Conservation (phyloP, 73 alveolate genomes). For the Symbiodinium natans region DNA sequence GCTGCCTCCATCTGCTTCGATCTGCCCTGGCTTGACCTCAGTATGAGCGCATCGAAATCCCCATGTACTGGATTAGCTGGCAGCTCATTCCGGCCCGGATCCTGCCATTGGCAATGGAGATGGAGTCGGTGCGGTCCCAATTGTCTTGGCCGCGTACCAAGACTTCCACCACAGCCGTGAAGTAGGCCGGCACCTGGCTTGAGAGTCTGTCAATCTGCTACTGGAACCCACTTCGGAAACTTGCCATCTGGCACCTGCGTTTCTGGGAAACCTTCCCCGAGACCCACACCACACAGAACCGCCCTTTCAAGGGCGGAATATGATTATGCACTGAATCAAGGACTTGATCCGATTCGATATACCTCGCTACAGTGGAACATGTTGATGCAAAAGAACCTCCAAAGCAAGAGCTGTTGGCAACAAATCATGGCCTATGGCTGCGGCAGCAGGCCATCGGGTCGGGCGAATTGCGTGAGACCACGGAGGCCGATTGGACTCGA, state of each 20-base stretch:
- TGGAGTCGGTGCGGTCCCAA: constrained; percentile 30
- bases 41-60: not conserved
- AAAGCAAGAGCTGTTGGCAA: not conserved
- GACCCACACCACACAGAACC: not conserved
- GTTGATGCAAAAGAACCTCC: not conserved
- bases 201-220: not conserved
- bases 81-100: constrained; percentile 65
- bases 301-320: not conserved
- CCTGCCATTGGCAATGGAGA: constrained; percentile 59
- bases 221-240: not conserved
- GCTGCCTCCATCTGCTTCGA: constrained; percentile 2
- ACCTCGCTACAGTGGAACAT: not conserved
- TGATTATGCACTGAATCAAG: not conserved
- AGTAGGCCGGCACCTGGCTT: not conserved
- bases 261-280: not conserved
- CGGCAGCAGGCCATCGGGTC: not conserved
- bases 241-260: not conserved
- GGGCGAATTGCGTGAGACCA: not conserved
- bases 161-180: not conserved
- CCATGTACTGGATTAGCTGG: constrained; percentile 25
- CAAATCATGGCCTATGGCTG: not conserved
- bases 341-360: not conserved
- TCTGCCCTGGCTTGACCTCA: constrained; percentile 14
- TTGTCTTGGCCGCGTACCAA: not conserved
- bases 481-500: not conserved